A percentile compares a stretch with the other conserved stretches of the same genome.
Evolutionary conservation across 169 alveolate species (phyloP).

Genomic region (Babesia bovis): DNA sequence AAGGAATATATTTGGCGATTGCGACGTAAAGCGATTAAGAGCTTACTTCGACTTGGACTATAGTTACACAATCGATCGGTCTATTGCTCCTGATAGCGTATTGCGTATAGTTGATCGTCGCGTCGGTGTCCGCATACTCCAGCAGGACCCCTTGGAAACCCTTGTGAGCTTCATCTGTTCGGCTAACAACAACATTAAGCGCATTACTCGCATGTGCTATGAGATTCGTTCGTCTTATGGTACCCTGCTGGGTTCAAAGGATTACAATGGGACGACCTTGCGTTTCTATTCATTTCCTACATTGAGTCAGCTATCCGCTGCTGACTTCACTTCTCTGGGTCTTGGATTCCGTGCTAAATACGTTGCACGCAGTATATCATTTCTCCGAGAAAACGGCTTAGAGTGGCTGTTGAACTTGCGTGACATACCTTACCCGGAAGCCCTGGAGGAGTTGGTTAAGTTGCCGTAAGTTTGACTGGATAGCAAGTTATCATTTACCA

Average conservation of each 20-base stretch:
- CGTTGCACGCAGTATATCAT: conserved; percentile 58
- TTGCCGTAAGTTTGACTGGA: conserved; percentile 16
- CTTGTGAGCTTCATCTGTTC: conserved; percentile 80
- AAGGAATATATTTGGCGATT: conserved; percentile 42
- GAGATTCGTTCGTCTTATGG: conserved; percentile 66
- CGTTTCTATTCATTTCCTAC: conserved; percentile 70
- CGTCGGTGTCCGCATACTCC: conserved; percentile 71
- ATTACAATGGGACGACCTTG: neutral
- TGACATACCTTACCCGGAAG: conserved; percentile 21
- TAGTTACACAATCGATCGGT: conserved; percentile 51
- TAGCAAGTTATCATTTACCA: neutral
- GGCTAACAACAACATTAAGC: conserved; percentile 77
- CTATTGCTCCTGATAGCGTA: conserved; percentile 62
- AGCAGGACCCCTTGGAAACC: conserved; percentile 75
- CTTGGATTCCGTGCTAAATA: conserved; percentile 71
- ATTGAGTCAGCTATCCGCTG: conserved; percentile 42
- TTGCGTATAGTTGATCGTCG: conserved; percentile 52
- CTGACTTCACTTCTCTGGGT: conserved; percentile 44
- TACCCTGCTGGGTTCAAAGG: conserved; percentile 19
- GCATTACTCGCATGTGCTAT: conserved; percentile 70
- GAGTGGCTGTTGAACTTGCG: conserved; percentile 59
- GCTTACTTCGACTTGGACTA: conserved; percentile 38
- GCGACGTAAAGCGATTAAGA: conserved; percentile 17
- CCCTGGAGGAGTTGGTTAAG: conserved; percentile 17
- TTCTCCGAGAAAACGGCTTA: conserved; percentile 48